A percentile compares a stretch with the other conserved stretches of the same genome.
Conservation (phyloP, 495 filamentous ascomycete species). For the Aspergillus nanangensis region DNA sequence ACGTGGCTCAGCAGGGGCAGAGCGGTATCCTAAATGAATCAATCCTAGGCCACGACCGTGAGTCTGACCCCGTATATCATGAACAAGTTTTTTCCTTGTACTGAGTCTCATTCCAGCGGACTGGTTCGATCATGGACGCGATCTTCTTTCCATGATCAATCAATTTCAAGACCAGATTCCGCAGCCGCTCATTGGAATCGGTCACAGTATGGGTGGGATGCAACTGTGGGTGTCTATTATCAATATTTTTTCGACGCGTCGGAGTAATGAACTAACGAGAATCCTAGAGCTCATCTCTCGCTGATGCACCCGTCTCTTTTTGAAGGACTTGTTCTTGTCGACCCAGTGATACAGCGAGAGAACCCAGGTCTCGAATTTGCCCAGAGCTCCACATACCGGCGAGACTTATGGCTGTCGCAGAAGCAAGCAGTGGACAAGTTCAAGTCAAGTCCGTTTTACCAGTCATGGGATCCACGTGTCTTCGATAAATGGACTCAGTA, state of each 20-base stretch:
- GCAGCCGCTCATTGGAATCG: slow-evolving; percentile 67
- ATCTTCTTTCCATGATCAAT: slow-evolving; percentile 70
- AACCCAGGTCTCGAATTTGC: not conserved
- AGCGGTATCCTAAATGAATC: slow-evolving; percentile 63
- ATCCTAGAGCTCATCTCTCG: slow-evolving; percentile 6
- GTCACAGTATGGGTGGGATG: slow-evolving; percentile 70
- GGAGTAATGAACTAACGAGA: not conserved
- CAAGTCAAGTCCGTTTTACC: not conserved
- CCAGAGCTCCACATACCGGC: not conserved
- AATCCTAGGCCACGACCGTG: slow-evolving; percentile 62
- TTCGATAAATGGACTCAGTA: slow-evolving; percentile 3
- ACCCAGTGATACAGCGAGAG: slow-evolving; percentile 5
- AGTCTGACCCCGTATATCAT: slow-evolving; percentile 25
- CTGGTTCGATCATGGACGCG: slow-evolving; percentile 71
- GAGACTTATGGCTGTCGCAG: slow-evolving; percentile 3
- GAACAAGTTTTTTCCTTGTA: not conserved
- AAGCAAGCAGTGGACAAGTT: not conserved
- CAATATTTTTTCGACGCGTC: slow-evolving; percentile 20
- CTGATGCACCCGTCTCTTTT: slow-evolving; percentile 8
- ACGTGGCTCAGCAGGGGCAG: slow-evolving; percentile 61
- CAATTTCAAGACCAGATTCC: slow-evolving; percentile 63
- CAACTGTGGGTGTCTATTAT: slow-evolving; percentile 32
- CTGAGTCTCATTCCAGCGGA: too few species aligned
- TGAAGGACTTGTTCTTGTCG: slow-evolving; percentile 7
- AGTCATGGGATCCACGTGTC: slow-evolving; percentile 4